Evolutionary conservation across 1,139 yeast genomes (phyloP).

Genomic region (Hemisphaericaspora xylofermentans): DNA sequence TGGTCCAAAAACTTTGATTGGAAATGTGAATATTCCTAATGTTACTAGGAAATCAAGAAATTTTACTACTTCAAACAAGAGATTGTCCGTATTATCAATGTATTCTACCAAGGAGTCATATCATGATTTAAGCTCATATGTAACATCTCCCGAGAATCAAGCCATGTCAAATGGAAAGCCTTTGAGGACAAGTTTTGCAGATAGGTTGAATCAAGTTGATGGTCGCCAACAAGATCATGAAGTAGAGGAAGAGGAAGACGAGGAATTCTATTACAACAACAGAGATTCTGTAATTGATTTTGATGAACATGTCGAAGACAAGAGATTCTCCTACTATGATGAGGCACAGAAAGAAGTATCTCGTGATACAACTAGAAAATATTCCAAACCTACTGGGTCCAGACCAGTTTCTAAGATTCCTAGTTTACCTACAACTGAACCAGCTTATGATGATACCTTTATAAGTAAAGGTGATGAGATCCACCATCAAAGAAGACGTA

Average conservation of each 20-base stretch:
- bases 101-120: conserved; percentile 69
- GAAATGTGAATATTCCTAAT: conserved; percentile 66
- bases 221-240: conserved; percentile 16
- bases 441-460: conserved; percentile 32
- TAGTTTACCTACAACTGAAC: conserved; percentile 26
- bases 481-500: conserved; percentile 18
- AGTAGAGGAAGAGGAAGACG: conserved; percentile 28
- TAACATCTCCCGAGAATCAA: conserved; percentile 32
- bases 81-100: conserved; percentile 67
- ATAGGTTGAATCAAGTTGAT: conserved; percentile 42
- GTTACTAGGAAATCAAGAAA: conserved; percentile 68
- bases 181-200: conserved; percentile 47
- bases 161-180: conserved; percentile 24
- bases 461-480: conserved; percentile 33
- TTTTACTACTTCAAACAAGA: conserved; percentile 60
- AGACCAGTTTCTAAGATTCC: conserved; percentile 39
- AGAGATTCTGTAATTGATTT: conserved; percentile 43
- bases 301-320: conserved; percentile 43
- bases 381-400: conserved; percentile 18
- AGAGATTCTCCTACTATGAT: conserved; percentile 39
- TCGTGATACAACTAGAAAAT: conserved; percentile 22
- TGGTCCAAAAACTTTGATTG: conserved; percentile 40
- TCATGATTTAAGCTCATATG: conserved; percentile 56
- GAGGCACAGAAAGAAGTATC: conserved; percentile 22
- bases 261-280: conserved; percentile 31